phyloP scores from a whole-genome alignment of 2,329 filamentous ascomycete genomes.

The Magnaporthiopsis incrustans region DNA sequence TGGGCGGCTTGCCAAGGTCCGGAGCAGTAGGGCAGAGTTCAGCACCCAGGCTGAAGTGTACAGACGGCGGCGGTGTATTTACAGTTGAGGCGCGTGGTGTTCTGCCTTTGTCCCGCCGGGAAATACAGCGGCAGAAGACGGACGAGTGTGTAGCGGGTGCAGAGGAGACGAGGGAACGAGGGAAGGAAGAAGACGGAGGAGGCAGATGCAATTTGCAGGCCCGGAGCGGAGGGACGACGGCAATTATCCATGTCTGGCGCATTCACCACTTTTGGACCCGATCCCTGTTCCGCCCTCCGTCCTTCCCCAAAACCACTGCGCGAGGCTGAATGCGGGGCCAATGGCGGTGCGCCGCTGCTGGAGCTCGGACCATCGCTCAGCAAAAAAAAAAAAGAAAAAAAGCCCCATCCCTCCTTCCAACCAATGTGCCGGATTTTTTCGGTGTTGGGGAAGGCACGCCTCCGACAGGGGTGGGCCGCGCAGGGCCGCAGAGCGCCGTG shows the following conservation, averaged over 20 bases:
- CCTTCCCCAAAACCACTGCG: slow-evolving; percentile 8
- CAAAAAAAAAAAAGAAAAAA: slow-evolving; percentile 4
- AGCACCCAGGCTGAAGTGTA: background rate
- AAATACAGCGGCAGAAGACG: background rate
- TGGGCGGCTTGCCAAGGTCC: background rate
- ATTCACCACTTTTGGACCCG: slow-evolving; percentile 7
- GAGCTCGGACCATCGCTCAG: slow-evolving; percentile 4
- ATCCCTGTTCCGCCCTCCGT: slow-evolving; percentile 7
- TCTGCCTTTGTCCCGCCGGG: slow-evolving; percentile 2
- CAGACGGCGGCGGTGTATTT: background rate
- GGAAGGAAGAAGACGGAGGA: background rate
- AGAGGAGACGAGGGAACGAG: slow-evolving; percentile 1
- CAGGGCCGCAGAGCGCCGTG: background rate
- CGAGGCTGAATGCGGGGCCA: slow-evolving; percentile 5
- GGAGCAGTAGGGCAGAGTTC: too few species aligned
- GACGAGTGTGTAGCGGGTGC: background rate
- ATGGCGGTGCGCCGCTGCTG: background rate
- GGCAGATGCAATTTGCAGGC: background rate
- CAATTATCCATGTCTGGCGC: background rate
- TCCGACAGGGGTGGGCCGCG: slow-evolving; percentile 3
- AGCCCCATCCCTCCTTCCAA: slow-evolving; percentile 6
- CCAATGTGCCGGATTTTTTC: slow-evolving; percentile 4
- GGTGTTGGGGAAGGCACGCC: slow-evolving; percentile 7
- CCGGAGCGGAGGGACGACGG: slow-evolving; percentile 6
- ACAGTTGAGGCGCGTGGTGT: background rate